phyloP scores from a whole-genome alignment of 805 yeast species.

The Starmerella sirachaensis region DNA sequence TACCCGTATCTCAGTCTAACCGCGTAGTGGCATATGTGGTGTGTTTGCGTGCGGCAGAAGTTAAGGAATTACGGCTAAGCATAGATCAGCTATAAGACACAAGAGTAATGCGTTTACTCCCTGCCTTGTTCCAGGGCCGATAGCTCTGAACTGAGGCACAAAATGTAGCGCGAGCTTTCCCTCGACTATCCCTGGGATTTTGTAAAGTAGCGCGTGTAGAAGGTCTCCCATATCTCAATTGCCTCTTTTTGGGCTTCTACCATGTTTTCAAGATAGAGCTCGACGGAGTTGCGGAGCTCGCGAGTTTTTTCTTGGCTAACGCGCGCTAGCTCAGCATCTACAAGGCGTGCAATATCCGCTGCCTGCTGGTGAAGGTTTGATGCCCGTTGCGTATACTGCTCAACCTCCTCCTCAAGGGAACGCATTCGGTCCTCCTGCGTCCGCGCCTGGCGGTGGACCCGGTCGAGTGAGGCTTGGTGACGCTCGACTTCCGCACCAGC shows the following conservation, averaged over 20 bases:
- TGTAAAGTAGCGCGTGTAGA: slow-evolving; percentile 35
- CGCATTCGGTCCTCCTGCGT: slow-evolving; percentile 53
- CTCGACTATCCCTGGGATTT: background rate
- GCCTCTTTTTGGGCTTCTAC: slow-evolving; percentile 87
- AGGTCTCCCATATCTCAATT: slow-evolving; percentile 39
- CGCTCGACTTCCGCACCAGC: slow-evolving; percentile 39
- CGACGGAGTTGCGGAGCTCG: slow-evolving; percentile 81
- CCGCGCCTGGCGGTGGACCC: slow-evolving; percentile 35
- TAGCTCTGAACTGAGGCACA: too few species aligned
- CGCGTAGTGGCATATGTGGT: too few species aligned
- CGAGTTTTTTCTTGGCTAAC: slow-evolving; percentile 67
- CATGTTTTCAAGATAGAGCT: slow-evolving; percentile 77
- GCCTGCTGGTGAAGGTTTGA: slow-evolving; percentile 45
- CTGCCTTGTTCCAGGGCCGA: too few species aligned
- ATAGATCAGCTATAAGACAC: too few species aligned
- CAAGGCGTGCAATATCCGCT: slow-evolving; percentile 50
- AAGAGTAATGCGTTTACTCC: too few species aligned
- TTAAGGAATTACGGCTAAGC: too few species aligned
- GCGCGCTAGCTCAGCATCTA: slow-evolving; percentile 50
- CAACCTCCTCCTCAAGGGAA: slow-evolving; percentile 47
- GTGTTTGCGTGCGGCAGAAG: too few species aligned
- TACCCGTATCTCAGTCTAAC: too few species aligned
- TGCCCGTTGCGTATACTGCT: slow-evolving; percentile 42
- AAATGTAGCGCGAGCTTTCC: background rate
- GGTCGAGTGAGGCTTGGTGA: slow-evolving; percentile 38